These are phyloP conservation scores for Ceratocystis lukuohia DNA, from an alignment of 2,329 filamentous ascomycete species.

Conservation along the genomic window DNA sequence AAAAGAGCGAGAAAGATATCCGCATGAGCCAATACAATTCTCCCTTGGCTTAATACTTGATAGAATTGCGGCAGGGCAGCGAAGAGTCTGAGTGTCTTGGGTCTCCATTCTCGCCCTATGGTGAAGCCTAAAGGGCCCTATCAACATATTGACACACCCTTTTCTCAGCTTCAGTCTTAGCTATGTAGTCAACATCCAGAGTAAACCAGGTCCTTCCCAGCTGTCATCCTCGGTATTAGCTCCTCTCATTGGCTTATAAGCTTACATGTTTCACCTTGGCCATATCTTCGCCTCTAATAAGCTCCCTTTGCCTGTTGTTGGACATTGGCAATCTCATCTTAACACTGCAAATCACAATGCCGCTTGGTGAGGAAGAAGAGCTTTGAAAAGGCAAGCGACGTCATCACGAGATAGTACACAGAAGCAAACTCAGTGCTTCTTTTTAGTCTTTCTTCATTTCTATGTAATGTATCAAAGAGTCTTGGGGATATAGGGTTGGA, in stretches of 20 bases:
- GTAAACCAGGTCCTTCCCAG: neutral
- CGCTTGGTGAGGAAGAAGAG: neutral
- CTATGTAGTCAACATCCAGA: neutral
- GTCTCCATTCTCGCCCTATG: neutral
- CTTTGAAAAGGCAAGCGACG: neutral
- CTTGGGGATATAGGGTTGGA: too few relatives aligned
- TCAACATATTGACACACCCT: neutral
- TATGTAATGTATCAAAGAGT: neutral
- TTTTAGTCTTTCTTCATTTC: neutral
- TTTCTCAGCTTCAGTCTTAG: neutral
- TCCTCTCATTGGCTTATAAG: neutral
- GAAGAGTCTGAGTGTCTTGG: neutral
- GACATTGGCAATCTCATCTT: constrained; percentile 2
- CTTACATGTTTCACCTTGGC: neutral
- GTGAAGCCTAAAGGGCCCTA: neutral
- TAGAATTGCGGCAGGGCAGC: neutral
- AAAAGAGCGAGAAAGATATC: neutral
- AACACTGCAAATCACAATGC: constrained; percentile 2
- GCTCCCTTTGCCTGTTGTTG: neutral
- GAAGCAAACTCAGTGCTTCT: neutral
- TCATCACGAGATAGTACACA: neutral
- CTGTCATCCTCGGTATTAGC: neutral
- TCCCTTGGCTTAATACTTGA: neutral
- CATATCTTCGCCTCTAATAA: neutral
- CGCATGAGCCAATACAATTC: neutral